Conservation (phyloP, 192 early-diverging fungal species). For the Umbelopsis vinacea region DNA sequence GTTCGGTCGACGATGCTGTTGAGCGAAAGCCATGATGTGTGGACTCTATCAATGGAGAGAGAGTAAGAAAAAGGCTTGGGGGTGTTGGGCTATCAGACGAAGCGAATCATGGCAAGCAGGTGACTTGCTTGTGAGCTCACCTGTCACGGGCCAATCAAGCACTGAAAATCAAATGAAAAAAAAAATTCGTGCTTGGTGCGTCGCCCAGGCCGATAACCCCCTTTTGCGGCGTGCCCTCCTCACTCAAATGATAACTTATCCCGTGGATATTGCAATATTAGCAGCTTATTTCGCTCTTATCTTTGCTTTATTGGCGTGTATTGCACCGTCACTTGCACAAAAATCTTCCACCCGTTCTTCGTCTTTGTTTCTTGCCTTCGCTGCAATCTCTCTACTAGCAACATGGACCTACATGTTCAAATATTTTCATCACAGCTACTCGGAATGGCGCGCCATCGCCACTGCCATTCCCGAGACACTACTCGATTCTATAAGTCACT, state of each 20-base stretch:
- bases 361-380: not conserved
- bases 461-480: not conserved
- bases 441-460: not conserved
- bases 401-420: slow-evolving; percentile 41
- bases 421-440: slow-evolving; percentile 34
- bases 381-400: slow-evolving; percentile 2
- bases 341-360: not conserved
- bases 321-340: not conserved
- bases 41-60: not conserved
- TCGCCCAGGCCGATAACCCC: too few relatives aligned
- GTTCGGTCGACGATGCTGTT: slow-evolving; percentile 31
- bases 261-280: slow-evolving; percentile 30
- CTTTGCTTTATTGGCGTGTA: slow-evolving; percentile 26
- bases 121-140: not conserved
- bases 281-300: slow-evolving; percentile 35
- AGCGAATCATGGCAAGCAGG: slow-evolving; percentile 5
- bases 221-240: not conserved
- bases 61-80: too few relatives aligned
- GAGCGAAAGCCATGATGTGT: slow-evolving; percentile 38
- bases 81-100: too few relatives aligned
- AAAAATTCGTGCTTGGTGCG: not conserved
- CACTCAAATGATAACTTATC: slow-evolving; percentile 23
- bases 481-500: slow-evolving; percentile 29
- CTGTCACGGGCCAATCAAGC: not conserved
- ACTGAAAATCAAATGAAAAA: not conserved